Percentiles rank a stretch among this genome's conserved stretches.
These are phyloP conservation scores for Atkinsonella hypoxylon DNA, from an alignment of 2,329 filamentous ascomycete species.

Conservation along the genomic window DNA sequence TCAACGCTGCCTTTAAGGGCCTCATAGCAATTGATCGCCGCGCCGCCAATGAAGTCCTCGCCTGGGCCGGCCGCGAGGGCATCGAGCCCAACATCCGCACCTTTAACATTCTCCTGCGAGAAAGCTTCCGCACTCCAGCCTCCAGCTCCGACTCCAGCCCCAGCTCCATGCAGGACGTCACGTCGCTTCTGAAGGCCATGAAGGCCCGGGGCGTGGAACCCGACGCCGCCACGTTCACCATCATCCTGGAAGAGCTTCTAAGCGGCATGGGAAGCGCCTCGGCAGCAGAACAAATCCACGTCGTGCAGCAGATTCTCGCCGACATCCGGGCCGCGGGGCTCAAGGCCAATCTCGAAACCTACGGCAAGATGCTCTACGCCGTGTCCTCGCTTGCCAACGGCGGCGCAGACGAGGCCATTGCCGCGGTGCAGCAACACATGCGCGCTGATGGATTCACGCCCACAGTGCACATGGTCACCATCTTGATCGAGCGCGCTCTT, in stretches of 20 bases:
- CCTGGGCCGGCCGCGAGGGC: conserved; percentile 44
- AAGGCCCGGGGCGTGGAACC: conserved; percentile 38
- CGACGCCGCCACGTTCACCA: conserved; percentile 60
- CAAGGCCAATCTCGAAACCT: conserved; percentile 48
- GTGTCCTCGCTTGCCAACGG: conserved; percentile 23
- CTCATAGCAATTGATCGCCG: conserved; percentile 40
- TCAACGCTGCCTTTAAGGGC: conserved; percentile 60
- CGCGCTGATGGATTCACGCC: conserved; percentile 36
- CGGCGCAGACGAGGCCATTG: conserved; percentile 37
- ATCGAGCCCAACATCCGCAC: conserved; percentile 45
- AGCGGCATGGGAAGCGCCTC: conserved; percentile 25
- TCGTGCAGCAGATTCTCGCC: conserved; percentile 41
- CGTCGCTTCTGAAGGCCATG: conserved; percentile 48
- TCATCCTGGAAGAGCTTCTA: conserved; percentile 52
- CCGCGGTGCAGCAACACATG: conserved; percentile 53
- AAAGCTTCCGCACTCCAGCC: conserved; percentile 38
- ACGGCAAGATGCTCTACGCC: conserved; percentile 56
- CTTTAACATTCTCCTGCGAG: conserved; percentile 59
- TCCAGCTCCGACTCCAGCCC: conserved; percentile 30
- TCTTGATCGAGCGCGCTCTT: conserved; percentile 59
- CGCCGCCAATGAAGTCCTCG: conserved; percentile 41
- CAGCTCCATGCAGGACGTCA: conserved; percentile 35
- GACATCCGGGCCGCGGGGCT: conserved; percentile 47
- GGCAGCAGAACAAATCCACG: conserved; percentile 36
- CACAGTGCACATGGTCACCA: conserved; percentile 60